Base-by-base conservation (phyloP, 352 stramenopile species). In the Globisporangium rhizosaccharum region DNA sequence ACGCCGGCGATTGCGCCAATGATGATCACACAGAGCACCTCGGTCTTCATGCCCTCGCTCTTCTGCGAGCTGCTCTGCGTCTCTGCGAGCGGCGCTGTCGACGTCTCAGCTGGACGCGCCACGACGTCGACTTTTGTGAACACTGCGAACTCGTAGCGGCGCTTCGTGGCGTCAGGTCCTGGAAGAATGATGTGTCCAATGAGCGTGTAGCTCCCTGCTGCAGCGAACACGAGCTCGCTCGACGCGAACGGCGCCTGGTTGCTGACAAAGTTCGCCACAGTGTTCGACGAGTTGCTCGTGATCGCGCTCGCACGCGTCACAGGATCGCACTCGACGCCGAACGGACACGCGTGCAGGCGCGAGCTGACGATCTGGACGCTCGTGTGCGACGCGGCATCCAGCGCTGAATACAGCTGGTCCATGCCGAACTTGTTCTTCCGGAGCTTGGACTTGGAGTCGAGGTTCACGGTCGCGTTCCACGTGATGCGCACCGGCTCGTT, bases 1-100 rank as follows among this genome's bases (percentile, higher is more conserved):
- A 87, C 66, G 14, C 72, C 80, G 7, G 89, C 82, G 55, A 92
- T 86, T 17, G 78, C 78, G 23, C 74, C 72, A 36, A 92, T 85
- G 53, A 88, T 86, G 53, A 90, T 75, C 20, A 87, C 71, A 58
- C 73, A 78, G 17, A 90, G 67, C 14, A 79, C 62, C 55, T 87
- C 62, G 0, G 82, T 89, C 26, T 80, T 90, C 46, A 92, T 59
- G 26, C 75, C 57, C n/a, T 51, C 26, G 39, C 39, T 57, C 49
- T 62, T 62, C n/a, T 52, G 45, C 26, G 48, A 37, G 2, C 39
- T 33, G 3, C n/a, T 46, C 39, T 51, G 41, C 28, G 48, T 52
- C 49, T 62, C 57, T 12, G 57, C 57, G 7, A 62, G 57, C 44
- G 76, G 73, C 17, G 62, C 44, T 5, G 68, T 71, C 2, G 65